phyloP scores from a whole-genome alignment of 768 basidiomycete genomes.

The Boletellus ananiceps region DNA sequence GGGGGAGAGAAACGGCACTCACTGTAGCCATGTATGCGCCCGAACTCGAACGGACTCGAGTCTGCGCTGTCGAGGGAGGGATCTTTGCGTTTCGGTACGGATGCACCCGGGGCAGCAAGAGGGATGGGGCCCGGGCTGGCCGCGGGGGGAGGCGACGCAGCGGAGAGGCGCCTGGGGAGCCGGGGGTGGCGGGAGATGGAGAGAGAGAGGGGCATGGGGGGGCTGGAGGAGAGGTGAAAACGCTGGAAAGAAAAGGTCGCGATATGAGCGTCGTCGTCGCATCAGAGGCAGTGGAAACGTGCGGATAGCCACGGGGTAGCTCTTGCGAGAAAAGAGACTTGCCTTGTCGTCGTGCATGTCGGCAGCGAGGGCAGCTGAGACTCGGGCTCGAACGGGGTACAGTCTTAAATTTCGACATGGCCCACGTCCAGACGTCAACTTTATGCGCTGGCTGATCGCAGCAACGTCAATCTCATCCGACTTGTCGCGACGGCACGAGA shows the following conservation, averaged over 20 bases:
- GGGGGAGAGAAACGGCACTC: constrained; percentile 8
- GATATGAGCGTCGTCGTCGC: constrained; percentile 6
- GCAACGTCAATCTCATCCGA: not conserved
- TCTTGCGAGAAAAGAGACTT: constrained; percentile 1
- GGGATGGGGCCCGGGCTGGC: not conserved
- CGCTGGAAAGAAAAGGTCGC: constrained; percentile 7
- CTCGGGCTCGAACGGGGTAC: too few species aligned
- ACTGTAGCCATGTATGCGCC: constrained; percentile 10
- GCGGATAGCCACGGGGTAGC: not conserved
- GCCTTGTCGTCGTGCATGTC: constrained; percentile 16
- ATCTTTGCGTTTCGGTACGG: constrained; percentile 16
- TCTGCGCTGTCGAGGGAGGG: constrained; percentile 7
- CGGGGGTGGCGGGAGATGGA: constrained; percentile 17
- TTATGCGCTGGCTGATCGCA: not conserved
- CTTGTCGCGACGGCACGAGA: too few species aligned
- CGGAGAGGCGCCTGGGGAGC: constrained; percentile 20
- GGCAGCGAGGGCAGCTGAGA: too few species aligned
- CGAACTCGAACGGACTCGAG: constrained; percentile 6
- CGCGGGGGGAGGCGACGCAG: constrained; percentile 1
- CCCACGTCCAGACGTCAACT: not conserved
- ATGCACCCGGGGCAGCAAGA: not conserved
- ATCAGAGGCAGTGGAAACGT: constrained; percentile 20
- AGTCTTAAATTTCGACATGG: too few species aligned
- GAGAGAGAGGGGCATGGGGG: constrained; percentile 16
- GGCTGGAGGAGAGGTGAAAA: not conserved